Evolutionary conservation across 1,139 yeast genomes (phyloP).

Genomic region (Magnusiomyces ingens): DNA sequence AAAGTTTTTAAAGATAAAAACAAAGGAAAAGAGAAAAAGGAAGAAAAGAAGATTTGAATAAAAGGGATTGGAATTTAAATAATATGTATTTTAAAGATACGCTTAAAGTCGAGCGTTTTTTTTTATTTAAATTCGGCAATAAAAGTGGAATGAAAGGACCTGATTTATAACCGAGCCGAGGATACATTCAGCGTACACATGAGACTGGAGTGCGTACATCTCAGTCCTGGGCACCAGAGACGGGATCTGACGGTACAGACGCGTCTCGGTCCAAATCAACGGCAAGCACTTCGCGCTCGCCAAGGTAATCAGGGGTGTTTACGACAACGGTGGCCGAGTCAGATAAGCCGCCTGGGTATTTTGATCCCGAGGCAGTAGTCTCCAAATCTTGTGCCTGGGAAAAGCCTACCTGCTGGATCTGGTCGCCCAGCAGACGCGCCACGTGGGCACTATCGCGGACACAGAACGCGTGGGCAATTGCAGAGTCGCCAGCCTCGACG

Average conservation of each 20-base stretch:
- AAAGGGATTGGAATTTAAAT: background rate
- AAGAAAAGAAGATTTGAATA: background rate
- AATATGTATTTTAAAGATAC: background rate
- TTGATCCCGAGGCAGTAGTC: background rate
- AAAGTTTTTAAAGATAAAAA: background rate
- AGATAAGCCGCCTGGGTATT: no score
- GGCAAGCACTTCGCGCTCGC: no score
- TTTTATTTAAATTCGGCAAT: background rate
- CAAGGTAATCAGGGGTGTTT: no score
- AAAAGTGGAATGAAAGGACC: background rate
- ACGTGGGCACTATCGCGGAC: conserved; percentile 48
- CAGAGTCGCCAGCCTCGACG: conserved; percentile 29
- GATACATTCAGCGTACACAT: no score
- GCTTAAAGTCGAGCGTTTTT: background rate
- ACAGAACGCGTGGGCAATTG: conserved; percentile 51
- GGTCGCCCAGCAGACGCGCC: conserved; percentile 38
- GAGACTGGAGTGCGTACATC: no score
- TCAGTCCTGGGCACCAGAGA: no score
- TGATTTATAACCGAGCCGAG: no score
- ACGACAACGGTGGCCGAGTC: no score
- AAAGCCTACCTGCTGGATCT: conserved; percentile 5
- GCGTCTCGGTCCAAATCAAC: no score
- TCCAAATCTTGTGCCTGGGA: background rate
- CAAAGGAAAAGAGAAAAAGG: background rate
- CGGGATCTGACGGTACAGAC: no score